These are phyloP conservation scores for Punica granatum DNA, from an alignment of 345 rosid species.

Conservation along the genomic window DNA sequence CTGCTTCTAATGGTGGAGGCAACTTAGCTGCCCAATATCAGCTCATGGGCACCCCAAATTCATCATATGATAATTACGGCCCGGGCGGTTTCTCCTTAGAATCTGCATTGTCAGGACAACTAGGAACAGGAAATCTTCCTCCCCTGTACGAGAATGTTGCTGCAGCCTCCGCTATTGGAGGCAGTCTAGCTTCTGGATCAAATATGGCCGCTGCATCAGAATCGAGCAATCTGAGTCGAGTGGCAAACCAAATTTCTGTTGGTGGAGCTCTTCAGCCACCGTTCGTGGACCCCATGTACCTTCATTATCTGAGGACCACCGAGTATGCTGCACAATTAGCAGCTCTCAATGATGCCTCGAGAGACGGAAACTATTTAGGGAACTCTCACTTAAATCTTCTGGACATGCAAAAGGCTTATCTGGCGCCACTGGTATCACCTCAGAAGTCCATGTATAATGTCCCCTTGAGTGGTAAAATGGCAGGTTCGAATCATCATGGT, in stretches of 20 bases:
- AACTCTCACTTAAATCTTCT: conserved; percentile 50
- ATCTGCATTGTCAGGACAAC: conserved; percentile 58
- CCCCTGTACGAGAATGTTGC: conserved; percentile 68
- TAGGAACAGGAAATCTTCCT: conserved; percentile 47
- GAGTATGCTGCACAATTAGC: conserved; percentile 44
- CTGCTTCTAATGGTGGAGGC: conserved; percentile 43
- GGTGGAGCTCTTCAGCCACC: conserved; percentile 46
- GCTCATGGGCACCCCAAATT: conserved; percentile 36
- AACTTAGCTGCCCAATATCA: conserved; percentile 46
- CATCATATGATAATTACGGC: conserved; percentile 40
- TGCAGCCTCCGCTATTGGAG: conserved; percentile 48
- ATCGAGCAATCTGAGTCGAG: conserved; percentile 33
- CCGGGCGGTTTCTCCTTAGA: conserved; percentile 41
- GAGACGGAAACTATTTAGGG: conserved; percentile 45
- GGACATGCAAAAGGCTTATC: conserved; percentile 61
- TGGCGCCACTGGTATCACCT: conserved; percentile 37
- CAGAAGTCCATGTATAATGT: conserved; percentile 55
- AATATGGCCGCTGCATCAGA: conserved; percentile 34
- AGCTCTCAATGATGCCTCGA: conserved; percentile 38
- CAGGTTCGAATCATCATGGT: conserved; percentile 47
- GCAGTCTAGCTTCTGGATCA: conserved; percentile 51
- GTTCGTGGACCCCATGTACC: conserved; percentile 52
- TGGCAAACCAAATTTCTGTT: conserved; percentile 38
- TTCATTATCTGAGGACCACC: conserved; percentile 47
- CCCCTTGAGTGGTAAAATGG: conserved; percentile 43